Conservation (phyloP, 1,139 yeast genomes). For the Sugiyamaella japonica region DNA sequence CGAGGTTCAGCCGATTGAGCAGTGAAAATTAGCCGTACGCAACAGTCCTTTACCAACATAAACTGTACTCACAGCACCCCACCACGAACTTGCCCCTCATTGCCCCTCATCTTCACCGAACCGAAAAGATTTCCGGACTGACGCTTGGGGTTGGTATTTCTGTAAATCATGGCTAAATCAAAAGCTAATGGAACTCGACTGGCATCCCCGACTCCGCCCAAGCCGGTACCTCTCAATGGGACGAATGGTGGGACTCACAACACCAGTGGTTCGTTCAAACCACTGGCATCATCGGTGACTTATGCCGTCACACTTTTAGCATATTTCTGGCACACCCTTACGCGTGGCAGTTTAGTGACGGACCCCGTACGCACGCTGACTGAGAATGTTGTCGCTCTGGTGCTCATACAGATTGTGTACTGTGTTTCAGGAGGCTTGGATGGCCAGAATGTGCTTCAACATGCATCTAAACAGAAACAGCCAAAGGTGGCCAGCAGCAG, state of each 20-base stretch:
- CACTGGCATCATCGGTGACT: conserved; percentile 9
- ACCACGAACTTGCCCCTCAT: not conserved
- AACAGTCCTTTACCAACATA: not conserved
- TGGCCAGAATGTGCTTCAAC: conserved; percentile 11
- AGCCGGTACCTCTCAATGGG: not conserved
- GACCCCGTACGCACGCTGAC: conserved; percentile 31
- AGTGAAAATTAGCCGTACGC: conserved; percentile 4
- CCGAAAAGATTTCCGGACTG: too few relatives aligned
- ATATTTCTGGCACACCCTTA: conserved; percentile 17
- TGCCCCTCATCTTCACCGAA: too few relatives aligned
- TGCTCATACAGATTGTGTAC: conserved; percentile 33
- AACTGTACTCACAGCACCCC: not conserved
- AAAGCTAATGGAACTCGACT: conserved; percentile 2
- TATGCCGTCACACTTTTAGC: conserved; percentile 19
- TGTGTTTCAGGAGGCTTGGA: conserved; percentile 32
- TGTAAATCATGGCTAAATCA: conserved; percentile 5
- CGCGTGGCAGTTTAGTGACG: conserved; percentile 18
- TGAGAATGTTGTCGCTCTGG: conserved; percentile 30
- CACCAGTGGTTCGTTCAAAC: not conserved
- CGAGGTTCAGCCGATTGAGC: too few relatives aligned
- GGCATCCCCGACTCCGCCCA: conserved; percentile 1
- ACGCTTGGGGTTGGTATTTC: too few relatives aligned
- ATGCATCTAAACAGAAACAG: conserved; percentile 8
- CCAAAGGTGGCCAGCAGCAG: not conserved
- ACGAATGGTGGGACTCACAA: not conserved